Percentiles rank a stretch among this genome's conserved stretches.
These are phyloP conservation scores for Saxispiralis lemnorum DNA, from an alignment of 495 filamentous ascomycete genomes.

Conservation along the genomic window DNA sequence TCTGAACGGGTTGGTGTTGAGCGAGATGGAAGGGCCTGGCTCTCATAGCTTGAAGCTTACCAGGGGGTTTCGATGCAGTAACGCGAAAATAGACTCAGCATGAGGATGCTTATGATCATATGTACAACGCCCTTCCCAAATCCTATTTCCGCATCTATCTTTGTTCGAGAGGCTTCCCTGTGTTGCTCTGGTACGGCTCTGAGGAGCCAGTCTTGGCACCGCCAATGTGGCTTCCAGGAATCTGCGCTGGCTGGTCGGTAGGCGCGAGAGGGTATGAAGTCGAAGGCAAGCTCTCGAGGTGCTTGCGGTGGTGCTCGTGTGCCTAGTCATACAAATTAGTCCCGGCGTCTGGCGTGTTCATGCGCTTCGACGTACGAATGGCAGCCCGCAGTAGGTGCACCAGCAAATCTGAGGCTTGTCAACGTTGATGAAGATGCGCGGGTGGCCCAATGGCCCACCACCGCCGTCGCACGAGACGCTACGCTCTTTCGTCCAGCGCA, in stretches of 20 bases:
- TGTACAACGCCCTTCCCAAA: slow-evolving; percentile 9
- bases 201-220: slow-evolving; percentile 12
- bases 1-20: too few species aligned
- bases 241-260: slow-evolving; percentile 20
- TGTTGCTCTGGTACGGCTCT: slow-evolving; percentile 17
- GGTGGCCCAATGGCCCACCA: slow-evolving; percentile 81
- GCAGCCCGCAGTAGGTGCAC: slow-evolving; percentile 89
- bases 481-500: slow-evolving; percentile 69
- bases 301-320: slow-evolving; percentile 64
- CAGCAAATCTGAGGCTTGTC: slow-evolving; percentile 85
- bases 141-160: slow-evolving; percentile 16
- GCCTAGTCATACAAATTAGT: slow-evolving; percentile 35
- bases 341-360: neutral
- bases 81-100: too few species aligned
- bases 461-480: slow-evolving; percentile 83
- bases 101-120: slow-evolving; percentile 3
- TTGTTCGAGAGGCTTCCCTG: slow-evolving; percentile 26
- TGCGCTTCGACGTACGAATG: slow-evolving; percentile 50
- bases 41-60: too few species aligned
- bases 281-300: slow-evolving; percentile 59
- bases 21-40: too few species aligned
- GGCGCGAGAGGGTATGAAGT: slow-evolving; percentile 57
- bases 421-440: slow-evolving; percentile 87
- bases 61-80: too few species aligned
- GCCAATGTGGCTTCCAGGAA: slow-evolving; percentile 16